Conservation (phyloP, 805 yeast genomes). For the Candida palmyrensis region DNA sequence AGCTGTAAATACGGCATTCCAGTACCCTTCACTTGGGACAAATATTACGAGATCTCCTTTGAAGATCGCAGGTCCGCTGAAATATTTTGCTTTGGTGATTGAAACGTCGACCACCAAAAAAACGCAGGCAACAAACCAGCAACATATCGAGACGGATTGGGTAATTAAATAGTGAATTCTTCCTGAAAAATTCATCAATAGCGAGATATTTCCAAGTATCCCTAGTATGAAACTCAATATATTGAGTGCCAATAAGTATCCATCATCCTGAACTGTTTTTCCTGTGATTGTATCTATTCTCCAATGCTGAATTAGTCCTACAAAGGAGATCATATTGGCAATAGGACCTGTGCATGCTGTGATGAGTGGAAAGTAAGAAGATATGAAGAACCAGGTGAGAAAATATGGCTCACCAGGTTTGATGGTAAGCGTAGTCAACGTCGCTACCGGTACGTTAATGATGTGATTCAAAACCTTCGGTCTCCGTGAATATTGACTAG, state of each 20-base stretch:
- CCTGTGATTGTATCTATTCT: constrained; percentile 25
- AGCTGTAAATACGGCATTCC: constrained; percentile 70
- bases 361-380: constrained; percentile 67
- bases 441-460: constrained; percentile 26
- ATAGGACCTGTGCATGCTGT: constrained; percentile 79
- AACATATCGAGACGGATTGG: constrained; percentile 55
- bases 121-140: constrained; percentile 59
- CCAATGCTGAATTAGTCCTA: constrained; percentile 73
- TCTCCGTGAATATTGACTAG: too few relatives aligned
- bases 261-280: constrained; percentile 25
- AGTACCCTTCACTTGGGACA: constrained; percentile 59
- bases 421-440: constrained; percentile 24
- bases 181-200: constrained; percentile 64
- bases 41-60: constrained; percentile 10
- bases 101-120: constrained; percentile 48
- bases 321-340: constrained; percentile 67
- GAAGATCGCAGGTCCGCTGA: constrained; percentile 8
- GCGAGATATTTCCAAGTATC: constrained; percentile 58
- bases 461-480: constrained; percentile 21
- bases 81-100: constrained; percentile 22
- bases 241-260: constrained; percentile 51
- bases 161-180: constrained; percentile 53
- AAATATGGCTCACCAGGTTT: constrained; percentile 34
- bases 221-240: constrained; percentile 62
- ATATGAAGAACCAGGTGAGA: constrained; percentile 57